A percentile compares a stretch with the other conserved stretches of the same genome.
These are phyloP conservation scores for Pharus latifolius DNA, from an alignment of 176 grass and related monocot species.

Conservation along the genomic window DNA sequence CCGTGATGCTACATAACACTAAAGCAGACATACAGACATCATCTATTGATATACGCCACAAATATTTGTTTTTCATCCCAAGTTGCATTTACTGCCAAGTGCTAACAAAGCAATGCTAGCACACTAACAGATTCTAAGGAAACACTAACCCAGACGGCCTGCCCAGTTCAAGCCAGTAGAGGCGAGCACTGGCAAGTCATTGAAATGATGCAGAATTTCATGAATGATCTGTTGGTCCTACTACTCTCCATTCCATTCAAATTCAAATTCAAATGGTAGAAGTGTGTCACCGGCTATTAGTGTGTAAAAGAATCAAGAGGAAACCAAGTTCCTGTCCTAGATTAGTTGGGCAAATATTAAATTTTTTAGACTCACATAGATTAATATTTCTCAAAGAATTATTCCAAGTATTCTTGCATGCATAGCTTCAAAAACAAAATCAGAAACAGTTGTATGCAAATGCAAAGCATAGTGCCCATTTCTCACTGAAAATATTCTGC, in stretches of 20 bases:
- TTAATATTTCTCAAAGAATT: neutral
- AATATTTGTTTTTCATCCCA: slow-evolving; percentile 5
- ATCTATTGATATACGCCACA: too few species aligned
- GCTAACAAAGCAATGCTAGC: neutral
- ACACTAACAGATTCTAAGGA: neutral
- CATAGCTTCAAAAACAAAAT: neutral
- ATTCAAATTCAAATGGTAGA: slow-evolving; percentile 15
- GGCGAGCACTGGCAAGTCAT: neutral
- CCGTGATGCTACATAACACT: neutral
- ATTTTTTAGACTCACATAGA: neutral
- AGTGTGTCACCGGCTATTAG: neutral
- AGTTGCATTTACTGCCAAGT: neutral
- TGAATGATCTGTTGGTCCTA: neutral
- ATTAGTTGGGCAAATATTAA: neutral
- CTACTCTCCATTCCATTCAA: slow-evolving; percentile 5
- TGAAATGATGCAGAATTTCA: neutral
- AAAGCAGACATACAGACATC: neutral
- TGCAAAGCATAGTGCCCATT: neutral
- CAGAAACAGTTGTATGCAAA: neutral
- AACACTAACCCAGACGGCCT: neutral
- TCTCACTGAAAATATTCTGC: neutral
- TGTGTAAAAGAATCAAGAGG: neutral
- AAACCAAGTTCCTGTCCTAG: neutral
- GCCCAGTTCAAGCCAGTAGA: neutral
- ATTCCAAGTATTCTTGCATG: neutral